Conservation (phyloP, 2,329 filamentous ascomycete genomes). For the Penicillium expansum region DNA sequence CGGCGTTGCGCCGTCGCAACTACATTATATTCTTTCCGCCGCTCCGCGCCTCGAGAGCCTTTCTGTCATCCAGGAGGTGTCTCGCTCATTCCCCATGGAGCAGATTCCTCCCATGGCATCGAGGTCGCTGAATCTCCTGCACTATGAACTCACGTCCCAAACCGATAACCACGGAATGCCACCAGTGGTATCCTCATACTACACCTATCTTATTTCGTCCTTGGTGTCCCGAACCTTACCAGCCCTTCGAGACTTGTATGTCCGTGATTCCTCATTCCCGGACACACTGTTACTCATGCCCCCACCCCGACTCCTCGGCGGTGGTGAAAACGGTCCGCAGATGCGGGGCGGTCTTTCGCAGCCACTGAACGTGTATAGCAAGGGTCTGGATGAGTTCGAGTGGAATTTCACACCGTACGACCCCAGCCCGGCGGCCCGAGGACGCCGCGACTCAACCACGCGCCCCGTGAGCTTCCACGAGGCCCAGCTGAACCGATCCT, state of each 20-base stretch:
- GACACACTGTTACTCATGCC: conserved; percentile 73
- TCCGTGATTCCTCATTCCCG: conserved; percentile 79
- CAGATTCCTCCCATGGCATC: conserved; percentile 65
- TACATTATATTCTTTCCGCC: conserved; percentile 44
- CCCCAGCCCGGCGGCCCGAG: conserved; percentile 40
- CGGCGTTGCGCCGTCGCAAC: conserved; percentile 53
- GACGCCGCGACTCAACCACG: conserved; percentile 38
- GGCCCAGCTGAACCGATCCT: conserved; percentile 51
- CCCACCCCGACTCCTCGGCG: conserved; percentile 55
- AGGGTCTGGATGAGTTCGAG: conserved; percentile 64
- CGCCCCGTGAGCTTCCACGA: conserved; percentile 49
- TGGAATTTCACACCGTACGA: conserved; percentile 65
- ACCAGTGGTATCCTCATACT: conserved; percentile 62
- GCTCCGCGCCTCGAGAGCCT: conserved; percentile 48
- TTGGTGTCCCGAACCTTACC: conserved; percentile 74
- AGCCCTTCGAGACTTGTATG: conserved; percentile 72
- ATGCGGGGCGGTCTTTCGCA: conserved; percentile 48
- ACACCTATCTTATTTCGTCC: conserved; percentile 80
- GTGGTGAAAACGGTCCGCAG: conserved; percentile 30
- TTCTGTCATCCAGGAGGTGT: conserved; percentile 56
- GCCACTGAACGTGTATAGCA: conserved; percentile 62
- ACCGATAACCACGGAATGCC: conserved; percentile 58
- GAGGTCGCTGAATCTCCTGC: conserved; percentile 65
- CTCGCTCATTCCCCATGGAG: conserved; percentile 56
- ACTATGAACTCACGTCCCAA: conserved; percentile 71